Conservation (phyloP, 371 early-diverging fungal genomes). For the Syncephalastrum monosporum region DNA sequence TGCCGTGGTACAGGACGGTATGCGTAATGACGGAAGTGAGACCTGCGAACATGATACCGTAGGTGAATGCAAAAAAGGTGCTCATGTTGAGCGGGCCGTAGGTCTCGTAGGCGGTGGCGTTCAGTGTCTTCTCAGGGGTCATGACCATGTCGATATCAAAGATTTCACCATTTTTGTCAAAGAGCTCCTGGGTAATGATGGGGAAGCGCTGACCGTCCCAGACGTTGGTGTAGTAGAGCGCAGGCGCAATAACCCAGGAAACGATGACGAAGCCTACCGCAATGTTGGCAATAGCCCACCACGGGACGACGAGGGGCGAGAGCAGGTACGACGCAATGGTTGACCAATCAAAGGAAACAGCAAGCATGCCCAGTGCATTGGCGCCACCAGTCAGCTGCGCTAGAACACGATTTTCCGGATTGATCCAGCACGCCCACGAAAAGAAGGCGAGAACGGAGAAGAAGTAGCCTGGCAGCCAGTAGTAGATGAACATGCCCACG, state of each 20-base stretch:
- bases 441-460: constrained; percentile 70
- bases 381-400: constrained; percentile 61
- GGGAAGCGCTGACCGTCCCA: constrained; percentile 69
- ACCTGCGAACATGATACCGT: constrained; percentile 66
- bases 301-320: constrained; percentile 75
- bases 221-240: constrained; percentile 66
- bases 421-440: constrained; percentile 74
- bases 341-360: constrained; percentile 78
- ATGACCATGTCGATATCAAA: constrained; percentile 59
- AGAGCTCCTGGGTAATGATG: constrained; percentile 44
- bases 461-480: constrained; percentile 79
- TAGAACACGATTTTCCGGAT: constrained; percentile 42
- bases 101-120: constrained; percentile 60
- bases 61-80: constrained; percentile 56
- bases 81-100: constrained; percentile 74
- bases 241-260: constrained; percentile 75
- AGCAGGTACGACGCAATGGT: constrained; percentile 62
- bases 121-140: constrained; percentile 54
- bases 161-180: constrained; percentile 45
- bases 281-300: constrained; percentile 72
- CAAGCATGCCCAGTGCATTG: constrained; percentile 67
- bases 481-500: constrained; percentile 63
- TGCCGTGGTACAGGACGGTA: constrained; percentile 60
- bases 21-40: constrained; percentile 65
- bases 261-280: constrained; percentile 67